Evolutionary conservation across 75 land plant species (phyloP), one percentile per base, ranked within the genome.

Genomic region (Pinus tabuliformis): DNA sequence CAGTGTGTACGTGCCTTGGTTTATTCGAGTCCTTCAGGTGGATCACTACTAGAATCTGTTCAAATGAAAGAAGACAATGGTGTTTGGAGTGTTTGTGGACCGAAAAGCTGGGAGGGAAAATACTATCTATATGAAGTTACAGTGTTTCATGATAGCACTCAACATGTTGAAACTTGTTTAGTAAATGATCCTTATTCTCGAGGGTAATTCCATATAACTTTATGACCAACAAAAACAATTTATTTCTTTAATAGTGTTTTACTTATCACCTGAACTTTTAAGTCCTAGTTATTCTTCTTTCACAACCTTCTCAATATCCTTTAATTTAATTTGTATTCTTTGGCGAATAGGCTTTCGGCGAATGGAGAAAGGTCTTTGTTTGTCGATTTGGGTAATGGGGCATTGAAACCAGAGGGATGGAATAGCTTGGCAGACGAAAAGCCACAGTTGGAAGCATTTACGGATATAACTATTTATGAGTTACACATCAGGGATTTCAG

Each of bases 141-240:
- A 57, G 97, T 92, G 6, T 94, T 85, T 72, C 97, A 96, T 86
- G 89, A 85, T 17, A 77, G 80, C 65, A 94, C 91, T 20, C 80
- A 77, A 78, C 76, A 77, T 21, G 65, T 96, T 58, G 99, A 96
- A 71, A 86, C 76, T 20, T 90, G 90, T 65, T 78, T 82, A 24
- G 93, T 83, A 26, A 90, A 85, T 86, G 99, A 96, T 90, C 99
- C 99, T 12, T 96, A 96, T 88, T 91, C 99, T 33, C 89, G 95
- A 77, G 97, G 97, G 99, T 96, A 86, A 36, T 52, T 72, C 58
- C 26, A 36, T 54, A 21, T 49, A 56, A 54, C 36, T 26, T 8
- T 21, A 3, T 21, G 30, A 30, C 12, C 0, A 20, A 3, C 6
- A 33, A 15, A 56, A 9, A 42, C n/a, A 18, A 21, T 6, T 36